A percentile compares a stretch with the other conserved stretches of the same genome.
These are phyloP conservation scores for Sporobolomyces roseus DNA, from an alignment of 768 basidiomycete genomes.

Conservation along the genomic window DNA sequence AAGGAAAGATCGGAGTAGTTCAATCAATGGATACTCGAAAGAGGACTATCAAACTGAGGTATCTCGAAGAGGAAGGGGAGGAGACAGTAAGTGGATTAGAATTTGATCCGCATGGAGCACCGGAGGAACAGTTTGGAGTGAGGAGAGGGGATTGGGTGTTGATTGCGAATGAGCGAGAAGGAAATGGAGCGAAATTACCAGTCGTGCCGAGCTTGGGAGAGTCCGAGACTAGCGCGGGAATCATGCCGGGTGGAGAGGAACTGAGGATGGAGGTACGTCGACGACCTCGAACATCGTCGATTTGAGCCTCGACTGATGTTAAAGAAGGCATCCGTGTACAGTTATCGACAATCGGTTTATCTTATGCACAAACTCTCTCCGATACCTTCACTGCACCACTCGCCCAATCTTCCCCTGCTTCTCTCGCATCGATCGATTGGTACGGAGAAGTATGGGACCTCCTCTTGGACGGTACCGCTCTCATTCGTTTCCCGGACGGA, in stretches of 20 bases:
- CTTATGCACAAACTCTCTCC: conserved; percentile 15
- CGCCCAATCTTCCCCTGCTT: not conserved
- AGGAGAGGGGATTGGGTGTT: conserved; percentile 80
- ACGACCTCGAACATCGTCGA: not conserved
- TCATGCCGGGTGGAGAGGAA: conserved; percentile 25
- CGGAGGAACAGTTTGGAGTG: conserved; percentile 60
- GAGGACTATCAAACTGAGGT: conserved; percentile 65
- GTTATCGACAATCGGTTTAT: conserved; percentile 34
- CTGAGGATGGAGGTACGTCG: conserved; percentile 27
- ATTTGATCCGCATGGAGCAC: conserved; percentile 73
- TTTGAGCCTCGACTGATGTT: not conserved
- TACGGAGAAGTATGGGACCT: conserved; percentile 71
- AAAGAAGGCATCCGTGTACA: not conserved
- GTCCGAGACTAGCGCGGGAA: conserved; percentile 60
- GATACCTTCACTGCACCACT: conserved; percentile 8
- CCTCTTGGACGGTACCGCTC: conserved; percentile 55
- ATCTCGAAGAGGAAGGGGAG: conserved; percentile 45
- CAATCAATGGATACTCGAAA: conserved; percentile 53
- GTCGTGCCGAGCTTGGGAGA: conserved; percentile 80
- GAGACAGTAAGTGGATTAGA: conserved; percentile 79
- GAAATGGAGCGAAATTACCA: conserved; percentile 65
- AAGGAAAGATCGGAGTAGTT: conserved; percentile 14
- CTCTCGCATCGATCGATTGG: conserved; percentile 58
- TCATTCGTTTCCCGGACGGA: conserved; percentile 54
- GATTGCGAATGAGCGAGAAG: conserved; percentile 60